A percentile compares a stretch with the other conserved stretches of the same genome.
Conservation (phyloP, 2,329 filamentous ascomycete genomes). For the Balansia obtecta region DNA sequence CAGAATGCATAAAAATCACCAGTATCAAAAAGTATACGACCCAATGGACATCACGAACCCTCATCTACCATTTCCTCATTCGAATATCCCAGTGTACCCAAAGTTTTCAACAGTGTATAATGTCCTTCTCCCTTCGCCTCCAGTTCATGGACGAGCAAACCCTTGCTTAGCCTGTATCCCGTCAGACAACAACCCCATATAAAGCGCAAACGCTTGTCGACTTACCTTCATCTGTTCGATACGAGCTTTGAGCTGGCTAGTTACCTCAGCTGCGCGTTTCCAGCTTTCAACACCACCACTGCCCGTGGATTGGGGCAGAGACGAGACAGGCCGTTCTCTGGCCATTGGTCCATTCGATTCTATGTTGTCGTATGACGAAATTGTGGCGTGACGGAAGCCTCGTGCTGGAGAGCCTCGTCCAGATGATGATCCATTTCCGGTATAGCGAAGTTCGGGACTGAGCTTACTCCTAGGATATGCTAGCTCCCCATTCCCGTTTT, state of each 20-base stretch:
- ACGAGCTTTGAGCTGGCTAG: conserved; percentile 88
- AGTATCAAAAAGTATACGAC: not conserved
- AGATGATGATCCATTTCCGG: conserved; percentile 36
- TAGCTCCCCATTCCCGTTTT: conserved; percentile 56
- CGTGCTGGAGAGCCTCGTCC: conserved; percentile 48
- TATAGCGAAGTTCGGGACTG: conserved; percentile 42
- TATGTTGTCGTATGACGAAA: conserved; percentile 19
- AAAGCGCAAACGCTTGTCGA: not conserved
- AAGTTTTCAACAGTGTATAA: conserved; percentile 1
- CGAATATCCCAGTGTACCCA: not conserved
- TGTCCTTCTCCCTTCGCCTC: not conserved
- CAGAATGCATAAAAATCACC: conserved; percentile 17
- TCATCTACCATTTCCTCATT: not conserved
- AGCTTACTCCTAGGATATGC: conserved; percentile 37
- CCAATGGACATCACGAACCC: not conserved
- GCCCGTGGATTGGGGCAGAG: conserved; percentile 21
- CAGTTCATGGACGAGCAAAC: conserved; percentile 16
- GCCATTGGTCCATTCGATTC: conserved; percentile 17
- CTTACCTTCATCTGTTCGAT: conserved; percentile 95
- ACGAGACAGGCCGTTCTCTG: conserved; percentile 22
- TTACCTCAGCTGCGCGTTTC: conserved; percentile 94
- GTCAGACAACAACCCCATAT: not conserved
- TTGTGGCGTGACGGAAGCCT: conserved; percentile 31
- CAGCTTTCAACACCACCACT: conserved; percentile 59
- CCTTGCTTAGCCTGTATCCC: conserved; percentile 16